Evolutionary conservation across 2,329 filamentous ascomycete genomes (phyloP).

Genomic region (Aspergillus transmontanensis): DNA sequence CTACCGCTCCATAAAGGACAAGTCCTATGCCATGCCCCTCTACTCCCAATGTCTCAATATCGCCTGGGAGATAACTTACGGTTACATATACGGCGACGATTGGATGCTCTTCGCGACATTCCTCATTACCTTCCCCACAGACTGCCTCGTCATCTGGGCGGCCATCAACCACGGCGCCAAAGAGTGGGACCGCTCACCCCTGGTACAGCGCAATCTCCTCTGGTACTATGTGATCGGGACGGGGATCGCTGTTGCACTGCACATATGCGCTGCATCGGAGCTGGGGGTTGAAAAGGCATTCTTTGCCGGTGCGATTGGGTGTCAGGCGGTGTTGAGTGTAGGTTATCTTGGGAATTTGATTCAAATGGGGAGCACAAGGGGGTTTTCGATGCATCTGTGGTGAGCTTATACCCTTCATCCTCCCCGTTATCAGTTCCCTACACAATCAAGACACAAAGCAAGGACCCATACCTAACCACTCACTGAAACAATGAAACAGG

Average conservation of each 20-base stretch:
- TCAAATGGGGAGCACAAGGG: not conserved
- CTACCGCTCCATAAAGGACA: not conserved
- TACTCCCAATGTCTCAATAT: not conserved
- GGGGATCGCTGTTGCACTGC: not conserved
- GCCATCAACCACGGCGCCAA: not conserved
- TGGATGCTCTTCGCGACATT: not conserved
- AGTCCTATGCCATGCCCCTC: not conserved
- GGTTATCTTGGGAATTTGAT: not conserved
- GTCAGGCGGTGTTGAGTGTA: not conserved
- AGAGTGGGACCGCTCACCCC: not conserved
- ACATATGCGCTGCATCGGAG: not conserved
- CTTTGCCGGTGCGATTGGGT: not conserved
- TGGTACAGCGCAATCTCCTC: not conserved
- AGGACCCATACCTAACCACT: not conserved
- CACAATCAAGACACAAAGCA: not conserved
- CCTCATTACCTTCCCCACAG: not conserved
- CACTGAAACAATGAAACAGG: not conserved
- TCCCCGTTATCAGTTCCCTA: too few relatives aligned
- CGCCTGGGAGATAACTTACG: not conserved
- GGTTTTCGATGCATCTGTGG: not conserved
- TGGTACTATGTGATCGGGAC: not conserved
- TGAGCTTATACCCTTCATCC: not conserved
- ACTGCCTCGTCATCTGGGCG: not conserved
- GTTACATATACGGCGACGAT: not conserved
- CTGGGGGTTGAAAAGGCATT: not conserved